Base-by-base conservation (phyloP, 257 asterid genomes). In the Penstemon davidsonii region DNA sequence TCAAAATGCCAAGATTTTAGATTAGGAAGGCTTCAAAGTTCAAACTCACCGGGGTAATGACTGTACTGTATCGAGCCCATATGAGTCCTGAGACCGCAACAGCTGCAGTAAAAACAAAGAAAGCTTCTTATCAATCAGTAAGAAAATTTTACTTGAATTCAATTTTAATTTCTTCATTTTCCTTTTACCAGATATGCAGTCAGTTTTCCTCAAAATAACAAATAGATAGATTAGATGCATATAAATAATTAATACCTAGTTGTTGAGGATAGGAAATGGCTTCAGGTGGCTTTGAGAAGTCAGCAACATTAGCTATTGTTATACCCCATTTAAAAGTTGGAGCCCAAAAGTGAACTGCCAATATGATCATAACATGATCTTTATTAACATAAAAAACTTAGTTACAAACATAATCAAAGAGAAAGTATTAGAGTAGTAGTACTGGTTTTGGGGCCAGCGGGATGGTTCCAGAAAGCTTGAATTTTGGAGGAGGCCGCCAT, bases 321-420 rank as follows among this genome's bases (percentile, higher is more conserved):
- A 75, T 47, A 33, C 75, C 75, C 79, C 79, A 75, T 63, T 75
- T 75, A 55, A 75, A 75, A 1, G 79, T 69, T n/a, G 79, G 79
- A 18, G 75, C 75, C 79, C 79, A 75, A 25, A 75, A 75, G 71
- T 69, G 74, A 69, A 75, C 79, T 75, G 70, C 56, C 15, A 7
- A 7, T 8, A 11, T 55, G 4, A 46, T 52, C 6, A 9, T 0
- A 64, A 33, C 25, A 46, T 0, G 2, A 12, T 47, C 5, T 62
- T 40, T 62, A 25, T 25, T 6, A 43, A 41, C 4, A 54, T 5
- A 9, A 9, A 37, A 56, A n/a, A 68, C 33, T 25, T 25, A 25
- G 33, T 25, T 25, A 25, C 33, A 45, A 13, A 13, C 11, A 33
- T 2, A 13, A 7, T 15, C 4, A 15, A 8, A 50, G 10, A 25